Base-by-base conservation (phyloP, 2,329 filamentous ascomycete genomes). In the Nigrospora sphaerica region DNA sequence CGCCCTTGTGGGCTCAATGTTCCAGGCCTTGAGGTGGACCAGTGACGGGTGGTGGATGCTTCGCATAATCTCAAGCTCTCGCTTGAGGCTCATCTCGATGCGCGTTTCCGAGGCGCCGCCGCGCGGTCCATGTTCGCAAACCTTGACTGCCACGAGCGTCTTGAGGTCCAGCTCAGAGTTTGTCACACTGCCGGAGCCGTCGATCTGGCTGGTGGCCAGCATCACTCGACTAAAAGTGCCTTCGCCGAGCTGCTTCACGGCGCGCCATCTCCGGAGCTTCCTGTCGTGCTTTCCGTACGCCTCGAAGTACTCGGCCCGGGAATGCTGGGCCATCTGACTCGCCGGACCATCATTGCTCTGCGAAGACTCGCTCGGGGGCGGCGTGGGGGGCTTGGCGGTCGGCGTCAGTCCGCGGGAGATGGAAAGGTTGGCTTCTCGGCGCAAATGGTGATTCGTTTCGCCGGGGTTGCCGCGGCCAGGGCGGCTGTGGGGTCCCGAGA, bases 201-300 rank as follows among this genome's bases (percentile, higher is more conserved):
- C 48, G 36, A 81, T 77, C 60, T 95, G 82, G 57, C 86, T 89
- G 12, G 91, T 95, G 5, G 91, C 93, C 37, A 98, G 74, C 68
- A 95, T 85, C 17, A 98, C 93, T 59, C 88, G 88, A 63, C 91
- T 96, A 64, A 98, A 98, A 0, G 93, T 96, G 34, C 93, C 93
- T 57, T 95, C 88, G 6, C 93, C 93, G 6, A 98, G 77, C 53
- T 84, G 72, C 48, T 87, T 85, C 35, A 98, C 69, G 12, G 85
- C 86, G 54, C 87, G 80, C 82, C 93, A 98, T 53, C 81, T 76
- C 47, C 85, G 81, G 17, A 81, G 74, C 62, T 91, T 90, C 53
- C 80, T 69, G 48, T 88, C 81, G 42, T 77, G 72, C 32, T 86
- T 74, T 3, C 79, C 84, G 53, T 70, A 74, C 28, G 88, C 85